A percentile compares a stretch with the other conserved stretches of the same genome.
These are phyloP conservation scores for Peronospora farinosa DNA, from an alignment of 352 stramenopile genomes.

Conservation along the genomic window DNA sequence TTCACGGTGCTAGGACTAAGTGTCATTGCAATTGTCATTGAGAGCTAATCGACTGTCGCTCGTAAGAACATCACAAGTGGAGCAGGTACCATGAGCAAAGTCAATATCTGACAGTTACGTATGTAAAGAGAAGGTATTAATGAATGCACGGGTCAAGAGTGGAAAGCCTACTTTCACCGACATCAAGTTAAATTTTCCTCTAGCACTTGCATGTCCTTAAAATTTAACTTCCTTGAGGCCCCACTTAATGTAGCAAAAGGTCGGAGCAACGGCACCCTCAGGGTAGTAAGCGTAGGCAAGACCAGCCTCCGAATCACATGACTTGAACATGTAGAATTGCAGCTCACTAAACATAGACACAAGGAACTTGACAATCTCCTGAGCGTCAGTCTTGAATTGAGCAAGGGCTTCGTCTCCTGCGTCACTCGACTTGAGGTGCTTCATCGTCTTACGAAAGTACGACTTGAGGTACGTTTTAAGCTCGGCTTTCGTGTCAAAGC, in stretches of 20 bases:
- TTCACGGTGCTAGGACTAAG: slow-evolving; percentile 45
- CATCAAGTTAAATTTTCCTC: slow-evolving; percentile 6
- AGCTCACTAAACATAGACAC: slow-evolving; percentile 58
- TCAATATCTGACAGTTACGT: background rate
- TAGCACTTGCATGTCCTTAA: slow-evolving; percentile 32
- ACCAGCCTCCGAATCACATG: slow-evolving; percentile 54
- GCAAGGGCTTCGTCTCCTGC: slow-evolving; percentile 40
- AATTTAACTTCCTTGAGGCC: slow-evolving; percentile 70
- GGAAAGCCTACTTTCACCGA: background rate
- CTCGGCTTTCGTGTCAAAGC: slow-evolving; percentile 57
- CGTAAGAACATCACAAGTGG: background rate
- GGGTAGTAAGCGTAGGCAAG: slow-evolving; percentile 63
- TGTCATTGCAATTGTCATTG: slow-evolving; percentile 44
- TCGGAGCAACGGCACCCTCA: slow-evolving; percentile 42
- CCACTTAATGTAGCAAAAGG: slow-evolving; percentile 68
- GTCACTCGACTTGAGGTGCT: slow-evolving; percentile 45
- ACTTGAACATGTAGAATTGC: slow-evolving; percentile 68
- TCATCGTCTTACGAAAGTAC: slow-evolving; percentile 64
- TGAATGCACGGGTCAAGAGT: slow-evolving; percentile 30
- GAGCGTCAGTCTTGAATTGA: slow-evolving; percentile 53
- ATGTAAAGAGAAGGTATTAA: slow-evolving; percentile 32
- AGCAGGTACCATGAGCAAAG: background rate
- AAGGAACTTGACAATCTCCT: slow-evolving; percentile 65
- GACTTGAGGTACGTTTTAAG: slow-evolving; percentile 70
- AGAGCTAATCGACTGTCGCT: slow-evolving; percentile 9